These are phyloP conservation scores for Stentor coeruleus DNA, from an alignment of 73 alveolate species.

Conservation along the genomic window DNA sequence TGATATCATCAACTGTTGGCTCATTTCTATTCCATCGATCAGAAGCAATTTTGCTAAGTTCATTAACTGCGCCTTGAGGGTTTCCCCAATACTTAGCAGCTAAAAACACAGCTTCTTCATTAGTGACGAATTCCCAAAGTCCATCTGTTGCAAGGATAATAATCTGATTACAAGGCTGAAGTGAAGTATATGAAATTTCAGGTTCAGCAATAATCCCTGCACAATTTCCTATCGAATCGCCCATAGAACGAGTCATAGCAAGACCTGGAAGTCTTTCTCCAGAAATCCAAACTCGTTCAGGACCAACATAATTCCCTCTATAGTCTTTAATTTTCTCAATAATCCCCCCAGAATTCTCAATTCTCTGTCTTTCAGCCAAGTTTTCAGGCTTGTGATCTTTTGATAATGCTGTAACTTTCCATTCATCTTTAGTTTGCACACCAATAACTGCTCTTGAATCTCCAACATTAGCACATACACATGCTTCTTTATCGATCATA, in stretches of 20 bases:
- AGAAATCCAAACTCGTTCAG: slow-evolving; percentile 37
- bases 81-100: background rate
- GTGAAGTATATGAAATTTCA: background rate
- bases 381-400: slow-evolving; percentile 95
- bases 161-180: background rate
- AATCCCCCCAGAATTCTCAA: slow-evolving; percentile 73
- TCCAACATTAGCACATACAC: slow-evolving; percentile 80
- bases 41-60: background rate
- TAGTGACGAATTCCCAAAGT: background rate
- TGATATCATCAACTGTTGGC: background rate
- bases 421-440: slow-evolving; percentile 32
- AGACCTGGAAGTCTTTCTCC: slow-evolving; percentile 32
- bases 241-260: slow-evolving; percentile 40
- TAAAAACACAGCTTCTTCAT: background rate
- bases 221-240: slow-evolving; percentile 29
- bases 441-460: slow-evolving; percentile 84
- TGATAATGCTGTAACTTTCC: slow-evolving; percentile 67
- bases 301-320: slow-evolving; percentile 23
- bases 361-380: slow-evolving; percentile 87
- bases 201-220: slow-evolving; percentile 38
- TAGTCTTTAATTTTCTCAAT: slow-evolving; percentile 57
- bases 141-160: slow-evolving; percentile 11
- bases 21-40: background rate
- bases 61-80: background rate
- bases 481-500: slow-evolving; percentile 20